phyloP scores from a whole-genome alignment of 257 asterid species.

The Gentiana straminea region DNA sequence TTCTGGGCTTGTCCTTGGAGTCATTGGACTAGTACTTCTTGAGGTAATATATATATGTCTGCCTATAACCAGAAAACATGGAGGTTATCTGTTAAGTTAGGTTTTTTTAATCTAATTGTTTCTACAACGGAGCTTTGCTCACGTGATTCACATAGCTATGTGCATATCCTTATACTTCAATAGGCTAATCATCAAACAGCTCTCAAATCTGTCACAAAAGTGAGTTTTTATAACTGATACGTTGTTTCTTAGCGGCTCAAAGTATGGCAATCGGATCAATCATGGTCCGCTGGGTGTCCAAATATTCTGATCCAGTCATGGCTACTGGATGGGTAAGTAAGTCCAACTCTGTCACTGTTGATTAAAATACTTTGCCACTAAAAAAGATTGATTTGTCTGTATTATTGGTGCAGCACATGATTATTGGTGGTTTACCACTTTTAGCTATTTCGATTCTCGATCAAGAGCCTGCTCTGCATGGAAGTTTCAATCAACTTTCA shows the following conservation, averaged over 20 bases:
- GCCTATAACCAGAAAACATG: background rate
- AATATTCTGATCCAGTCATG: constrained; percentile 89
- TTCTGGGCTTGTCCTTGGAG: constrained; percentile 86
- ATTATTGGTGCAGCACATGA: constrained; percentile 71
- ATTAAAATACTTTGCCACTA: no score
- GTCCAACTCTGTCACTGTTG: no score
- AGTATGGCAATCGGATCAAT: constrained; percentile 94
- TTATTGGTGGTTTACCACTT: constrained; percentile 91
- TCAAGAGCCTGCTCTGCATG: constrained; percentile 64
- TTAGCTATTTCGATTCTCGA: constrained; percentile 58
- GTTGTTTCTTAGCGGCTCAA: constrained; percentile 67
- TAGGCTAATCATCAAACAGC: background rate
- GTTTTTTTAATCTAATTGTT: background rate
- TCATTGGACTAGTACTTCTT: constrained; percentile 76
- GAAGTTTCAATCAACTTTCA: constrained; percentile 44
- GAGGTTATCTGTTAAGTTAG: background rate
- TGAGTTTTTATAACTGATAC: background rate
- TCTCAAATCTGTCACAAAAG: no score
- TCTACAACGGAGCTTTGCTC: background rate
- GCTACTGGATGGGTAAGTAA: constrained; percentile 95
- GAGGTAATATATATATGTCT: constrained; percentile 41
- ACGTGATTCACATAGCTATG: background rate
- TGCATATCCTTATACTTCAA: background rate
- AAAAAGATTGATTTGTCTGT: background rate
- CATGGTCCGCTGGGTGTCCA: constrained; percentile 95